These are phyloP conservation scores for Lenzites betulinus DNA, from an alignment of 768 basidiomycete genomes.

Conservation along the genomic window DNA sequence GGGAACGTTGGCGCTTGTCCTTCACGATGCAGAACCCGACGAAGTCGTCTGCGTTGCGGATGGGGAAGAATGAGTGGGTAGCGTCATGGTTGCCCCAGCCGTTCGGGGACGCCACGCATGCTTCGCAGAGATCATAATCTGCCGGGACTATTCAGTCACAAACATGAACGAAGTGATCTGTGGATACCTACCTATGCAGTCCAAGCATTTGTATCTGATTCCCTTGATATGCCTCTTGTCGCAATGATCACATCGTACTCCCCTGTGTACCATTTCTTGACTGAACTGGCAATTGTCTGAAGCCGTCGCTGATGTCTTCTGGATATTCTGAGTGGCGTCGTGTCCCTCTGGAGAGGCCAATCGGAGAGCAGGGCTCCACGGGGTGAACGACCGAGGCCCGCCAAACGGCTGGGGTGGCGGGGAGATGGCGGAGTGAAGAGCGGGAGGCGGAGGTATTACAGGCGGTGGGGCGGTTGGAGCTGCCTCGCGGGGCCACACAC, in stretches of 20 bases:
- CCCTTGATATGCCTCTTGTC: conserved; percentile 20
- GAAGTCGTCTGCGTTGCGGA: conserved; percentile 9
- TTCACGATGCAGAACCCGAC: conserved; percentile 10
- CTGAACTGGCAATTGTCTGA: background rate
- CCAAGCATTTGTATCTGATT: conserved; percentile 24
- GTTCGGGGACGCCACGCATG: conserved; percentile 18
- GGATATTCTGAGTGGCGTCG: background rate
- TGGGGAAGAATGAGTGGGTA: conserved; percentile 23
- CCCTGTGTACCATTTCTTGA: conserved; percentile 6
- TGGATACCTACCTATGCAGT: conserved; percentile 21
- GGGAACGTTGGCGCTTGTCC: background rate
- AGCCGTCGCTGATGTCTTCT: background rate
- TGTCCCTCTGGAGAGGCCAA: background rate
- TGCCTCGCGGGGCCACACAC: no score
- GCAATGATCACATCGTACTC: conserved; percentile 25
- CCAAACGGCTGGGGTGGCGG: background rate
- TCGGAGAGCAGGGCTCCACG: background rate
- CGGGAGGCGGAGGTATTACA: conserved; percentile 6
- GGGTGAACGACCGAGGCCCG: no score
- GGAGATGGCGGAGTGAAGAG: background rate
- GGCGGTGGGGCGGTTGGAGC: no score
- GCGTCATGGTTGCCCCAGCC: conserved; percentile 14
- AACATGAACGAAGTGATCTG: background rate
- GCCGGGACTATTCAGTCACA: background rate
- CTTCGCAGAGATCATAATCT: conserved; percentile 27